Evolutionary conservation across 2,329 filamentous ascomycete species (phyloP).

Genomic region (Eutypella sp.): DNA sequence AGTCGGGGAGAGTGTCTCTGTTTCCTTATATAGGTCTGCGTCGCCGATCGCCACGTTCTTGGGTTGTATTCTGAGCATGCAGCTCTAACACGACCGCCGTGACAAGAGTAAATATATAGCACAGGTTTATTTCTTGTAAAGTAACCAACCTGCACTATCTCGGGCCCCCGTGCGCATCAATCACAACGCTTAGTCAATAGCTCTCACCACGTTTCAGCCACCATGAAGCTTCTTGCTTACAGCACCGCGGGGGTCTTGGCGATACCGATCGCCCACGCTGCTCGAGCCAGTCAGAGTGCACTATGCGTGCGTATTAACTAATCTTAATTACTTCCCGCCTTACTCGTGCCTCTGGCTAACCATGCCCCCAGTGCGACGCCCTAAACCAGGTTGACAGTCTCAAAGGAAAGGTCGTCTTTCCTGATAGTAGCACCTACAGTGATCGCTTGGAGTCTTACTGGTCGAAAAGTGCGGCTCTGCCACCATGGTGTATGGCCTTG

Average conservation of each 20-base stretch:
- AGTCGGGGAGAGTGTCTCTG: no score
- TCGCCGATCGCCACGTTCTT: neutral
- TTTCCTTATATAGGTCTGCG: neutral
- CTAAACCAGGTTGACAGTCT: neutral
- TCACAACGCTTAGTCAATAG: neutral
- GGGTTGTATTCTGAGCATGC: neutral
- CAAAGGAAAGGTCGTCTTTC: neutral
- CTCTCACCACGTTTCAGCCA: neutral
- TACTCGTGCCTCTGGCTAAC: neutral
- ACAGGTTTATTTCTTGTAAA: no score
- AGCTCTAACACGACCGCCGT: neutral
- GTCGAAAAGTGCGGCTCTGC: conserved; percentile 30
- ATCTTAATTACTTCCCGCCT: neutral
- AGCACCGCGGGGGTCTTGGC: neutral
- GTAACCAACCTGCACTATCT: no score
- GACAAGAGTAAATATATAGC: neutral
- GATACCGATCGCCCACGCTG: neutral
- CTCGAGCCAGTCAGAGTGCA: neutral
- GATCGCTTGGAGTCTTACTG: conserved; percentile 28
- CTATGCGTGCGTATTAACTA: neutral
- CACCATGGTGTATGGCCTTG: conserved; percentile 32
- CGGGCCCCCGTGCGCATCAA: no score
- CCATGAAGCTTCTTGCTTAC: neutral
- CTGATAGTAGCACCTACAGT: neutral
- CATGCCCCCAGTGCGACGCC: neutral